Conservation (phyloP, 2,329 filamentous ascomycete genomes). For the Graphium sp. region DNA sequence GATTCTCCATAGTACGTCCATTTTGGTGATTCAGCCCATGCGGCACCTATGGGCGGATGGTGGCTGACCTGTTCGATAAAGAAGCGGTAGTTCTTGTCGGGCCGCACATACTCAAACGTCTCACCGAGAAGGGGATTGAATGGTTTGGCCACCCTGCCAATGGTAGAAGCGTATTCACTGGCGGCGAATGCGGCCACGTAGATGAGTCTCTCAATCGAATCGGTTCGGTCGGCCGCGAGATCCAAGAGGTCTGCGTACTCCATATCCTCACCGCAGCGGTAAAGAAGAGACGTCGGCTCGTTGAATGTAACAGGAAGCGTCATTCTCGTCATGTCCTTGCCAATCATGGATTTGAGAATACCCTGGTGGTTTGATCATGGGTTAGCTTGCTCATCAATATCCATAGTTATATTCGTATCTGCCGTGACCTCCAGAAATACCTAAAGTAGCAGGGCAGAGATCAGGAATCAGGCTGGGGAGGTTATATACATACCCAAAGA, state of each 20-base stretch:
- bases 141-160: constrained; percentile 90
- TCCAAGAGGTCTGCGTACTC: constrained; percentile 92
- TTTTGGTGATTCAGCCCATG: constrained; percentile 77
- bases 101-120: constrained; percentile 89
- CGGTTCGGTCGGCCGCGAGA: constrained; percentile 64
- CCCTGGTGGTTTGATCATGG: constrained; percentile 46
- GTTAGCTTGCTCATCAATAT: constrained; percentile 11
- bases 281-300: constrained; percentile 87
- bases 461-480: too few species aligned
- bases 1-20: constrained; percentile 99
- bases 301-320: constrained; percentile 96
- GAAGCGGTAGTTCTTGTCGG: constrained; percentile 95
- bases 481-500: constrained; percentile 59
- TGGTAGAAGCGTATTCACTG: constrained; percentile 92
- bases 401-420: too few species aligned
- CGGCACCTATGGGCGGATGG: constrained; percentile 86
- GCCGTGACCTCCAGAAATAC: not conserved
- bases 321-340: constrained; percentile 99
- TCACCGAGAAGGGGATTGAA: constrained; percentile 95
- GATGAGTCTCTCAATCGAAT: constrained; percentile 81
- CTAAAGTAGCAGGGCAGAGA: not conserved
- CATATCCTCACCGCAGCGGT: constrained; percentile 94
- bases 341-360: constrained; percentile 98
- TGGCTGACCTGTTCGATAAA: constrained; percentile 98
- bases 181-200: constrained; percentile 94